Evolutionary conservation across 495 filamentous ascomycete species (phyloP).

Genomic region (Podospora pseudopauciseta): DNA sequence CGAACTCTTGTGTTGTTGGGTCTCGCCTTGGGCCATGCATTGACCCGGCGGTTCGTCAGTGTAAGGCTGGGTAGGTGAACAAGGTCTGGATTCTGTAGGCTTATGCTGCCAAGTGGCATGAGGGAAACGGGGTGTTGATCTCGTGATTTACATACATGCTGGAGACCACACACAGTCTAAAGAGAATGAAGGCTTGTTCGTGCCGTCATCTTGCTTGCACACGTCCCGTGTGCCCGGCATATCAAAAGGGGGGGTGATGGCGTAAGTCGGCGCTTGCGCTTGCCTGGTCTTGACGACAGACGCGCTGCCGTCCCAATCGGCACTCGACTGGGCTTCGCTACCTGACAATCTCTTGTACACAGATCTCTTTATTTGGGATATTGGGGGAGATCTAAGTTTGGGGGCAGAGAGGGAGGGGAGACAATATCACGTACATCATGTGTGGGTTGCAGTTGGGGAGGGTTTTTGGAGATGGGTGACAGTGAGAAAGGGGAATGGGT

Average conservation of each 20-base stretch:
- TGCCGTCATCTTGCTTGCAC: background rate
- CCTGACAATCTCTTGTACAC: background rate
- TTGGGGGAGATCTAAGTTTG: background rate
- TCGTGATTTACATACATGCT: background rate
- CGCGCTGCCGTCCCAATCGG: background rate
- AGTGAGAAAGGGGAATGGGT: background rate
- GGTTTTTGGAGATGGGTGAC: background rate
- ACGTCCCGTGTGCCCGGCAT: background rate
- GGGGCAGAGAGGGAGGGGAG: background rate
- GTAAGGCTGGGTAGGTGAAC: background rate
- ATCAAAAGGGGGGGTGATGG: background rate
- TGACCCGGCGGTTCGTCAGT: background rate
- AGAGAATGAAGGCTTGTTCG: background rate
- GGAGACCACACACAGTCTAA: background rate
- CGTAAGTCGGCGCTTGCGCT: background rate
- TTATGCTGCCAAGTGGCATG: background rate
- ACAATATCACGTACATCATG: background rate
- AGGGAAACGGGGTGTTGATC: background rate
- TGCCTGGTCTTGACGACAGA: background rate
- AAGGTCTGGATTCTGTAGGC: background rate
- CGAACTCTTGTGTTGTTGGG: background rate
- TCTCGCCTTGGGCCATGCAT: background rate
- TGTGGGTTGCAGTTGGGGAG: conserved; percentile 1
- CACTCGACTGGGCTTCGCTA: background rate
- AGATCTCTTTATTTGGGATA: background rate